Conservation (phyloP, 306 rosid genomes). For the Begonia masoniana region DNA sequence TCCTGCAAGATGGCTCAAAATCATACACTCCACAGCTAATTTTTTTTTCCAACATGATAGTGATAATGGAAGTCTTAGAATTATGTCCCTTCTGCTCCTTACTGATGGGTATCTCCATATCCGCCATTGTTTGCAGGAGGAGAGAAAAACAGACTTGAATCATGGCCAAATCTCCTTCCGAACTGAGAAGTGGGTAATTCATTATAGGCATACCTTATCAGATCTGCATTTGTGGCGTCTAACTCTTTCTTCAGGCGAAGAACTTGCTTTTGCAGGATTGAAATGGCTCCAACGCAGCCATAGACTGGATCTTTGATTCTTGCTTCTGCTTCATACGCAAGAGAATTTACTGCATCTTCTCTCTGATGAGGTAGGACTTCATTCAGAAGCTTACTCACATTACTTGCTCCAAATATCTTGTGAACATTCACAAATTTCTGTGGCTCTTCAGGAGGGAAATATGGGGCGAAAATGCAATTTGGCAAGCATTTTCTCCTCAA, state of each 20-base stretch:
- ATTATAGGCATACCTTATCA: constrained; percentile 37
- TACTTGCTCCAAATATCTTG: constrained; percentile 95
- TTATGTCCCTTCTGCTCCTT: too few relatives aligned
- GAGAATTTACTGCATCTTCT: constrained; percentile 78
- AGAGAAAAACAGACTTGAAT: constrained; percentile 53
- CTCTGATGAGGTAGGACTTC: constrained; percentile 78
- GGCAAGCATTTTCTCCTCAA: constrained; percentile 78
- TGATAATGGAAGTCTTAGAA: too few relatives aligned
- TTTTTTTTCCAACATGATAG: too few relatives aligned
- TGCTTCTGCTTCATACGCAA: constrained; percentile 95
- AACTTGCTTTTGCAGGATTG: constrained; percentile 69
- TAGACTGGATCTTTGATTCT: constrained; percentile 85
- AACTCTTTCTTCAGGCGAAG: constrained; percentile 72
- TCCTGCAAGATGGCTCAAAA: too few relatives aligned
- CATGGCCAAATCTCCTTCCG: constrained; percentile 4
- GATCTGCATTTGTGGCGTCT: constrained; percentile 69
- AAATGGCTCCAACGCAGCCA: constrained; percentile 84
- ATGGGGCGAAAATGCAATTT: constrained; percentile 75
- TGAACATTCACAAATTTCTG: constrained; percentile 79
- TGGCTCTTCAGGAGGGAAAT: constrained; percentile 88
- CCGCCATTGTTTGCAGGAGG: too few relatives aligned
- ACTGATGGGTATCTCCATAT: too few relatives aligned
- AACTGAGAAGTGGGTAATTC: background rate
- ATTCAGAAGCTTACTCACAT: constrained; percentile 71
- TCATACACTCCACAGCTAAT: too few relatives aligned